Evolutionary conservation across 176 grass and related monocot species (phyloP), one percentile per base, ranked within the genome.

Genomic region (Puccinellia tenuiflora): DNA sequence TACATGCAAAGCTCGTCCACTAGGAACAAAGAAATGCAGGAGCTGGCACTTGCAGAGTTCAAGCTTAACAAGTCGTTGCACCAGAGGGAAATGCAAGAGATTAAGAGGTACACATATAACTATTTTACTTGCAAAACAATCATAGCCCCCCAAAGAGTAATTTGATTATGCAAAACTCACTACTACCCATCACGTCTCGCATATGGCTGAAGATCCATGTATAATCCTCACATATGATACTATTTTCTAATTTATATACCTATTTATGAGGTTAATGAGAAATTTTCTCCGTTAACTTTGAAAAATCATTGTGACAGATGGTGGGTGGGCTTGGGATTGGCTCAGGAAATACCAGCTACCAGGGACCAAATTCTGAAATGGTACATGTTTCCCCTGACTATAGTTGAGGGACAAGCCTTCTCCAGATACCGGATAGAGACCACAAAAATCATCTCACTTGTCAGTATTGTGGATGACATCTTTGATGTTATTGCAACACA

Each of bases 401-500:
- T 5, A 15, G 7, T 97, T 9, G 64, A 81, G 5, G 79, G 76
- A 4, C 31, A 51, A 12, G 78, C 88, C 40, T 79, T 76, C 54
- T 97, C 94, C 0, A 83, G 64, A 17, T 72, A 79, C 11, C 56
- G 83, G 59, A 48, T 92, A 5, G 65, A 75, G 54, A 45, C 80
- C 15, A 76, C 73, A 5, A 92, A 92, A 65, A 37, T 79, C 11
- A 74, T 86, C 9, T 29, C 86, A 22, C 69, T 92, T 40, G 10
- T 92, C 22, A 88, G 88, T 29, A 17, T 92, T n/a, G 81, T 92
- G n/a, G 90, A 92, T 83, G 90, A 92, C 53, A 89, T 92, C 33
- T 92, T 83, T 86, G 90, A 92, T 69, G 51, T 83, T n/a, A 4
- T 70, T 34, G 86, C 73, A 9, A 75, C 71, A 68, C 25, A 35